A percentile compares a stretch with the other conserved stretches of the same genome.
These are phyloP conservation scores for Solanum megistacrolobum DNA, from an alignment of 257 asterid genomes.

Conservation along the genomic window DNA sequence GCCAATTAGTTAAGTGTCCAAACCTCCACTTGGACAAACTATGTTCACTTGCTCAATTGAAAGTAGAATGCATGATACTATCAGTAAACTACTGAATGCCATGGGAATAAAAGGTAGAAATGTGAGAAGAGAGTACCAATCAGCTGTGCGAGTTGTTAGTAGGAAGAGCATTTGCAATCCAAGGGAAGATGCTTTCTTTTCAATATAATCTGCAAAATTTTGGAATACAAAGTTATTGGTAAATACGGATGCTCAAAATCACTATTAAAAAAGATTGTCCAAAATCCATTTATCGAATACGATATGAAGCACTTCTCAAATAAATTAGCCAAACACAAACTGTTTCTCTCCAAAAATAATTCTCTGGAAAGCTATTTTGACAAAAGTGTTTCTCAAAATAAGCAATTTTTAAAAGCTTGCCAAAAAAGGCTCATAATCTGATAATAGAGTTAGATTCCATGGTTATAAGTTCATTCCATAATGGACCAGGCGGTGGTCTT, in stretches of 20 bases:
- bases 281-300: neutral
- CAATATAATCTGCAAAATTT: constrained; percentile 65
- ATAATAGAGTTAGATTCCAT: neutral
- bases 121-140: constrained; percentile 48
- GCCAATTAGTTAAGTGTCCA: neutral
- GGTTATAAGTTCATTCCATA: neutral
- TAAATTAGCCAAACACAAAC: neutral
- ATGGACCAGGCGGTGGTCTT: neutral
- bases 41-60: neutral
- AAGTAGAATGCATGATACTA: neutral
- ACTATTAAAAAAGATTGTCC: neutral
- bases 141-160: constrained; percentile 92
- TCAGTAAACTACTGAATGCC: neutral
- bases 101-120: neutral
- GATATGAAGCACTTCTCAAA: neutral
- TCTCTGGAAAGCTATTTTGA: neutral
- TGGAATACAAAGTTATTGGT: neutral
- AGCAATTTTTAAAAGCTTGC: neutral
- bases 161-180: constrained; percentile 75
- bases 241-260: neutral
- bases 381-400: neutral
- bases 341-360: neutral
- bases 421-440: neutral
- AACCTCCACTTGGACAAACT: neutral
- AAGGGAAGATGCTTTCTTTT: constrained; percentile 79